Conservation (phyloP, 2,329 filamentous ascomycete species). For the Fusarium liriodendri region DNA sequence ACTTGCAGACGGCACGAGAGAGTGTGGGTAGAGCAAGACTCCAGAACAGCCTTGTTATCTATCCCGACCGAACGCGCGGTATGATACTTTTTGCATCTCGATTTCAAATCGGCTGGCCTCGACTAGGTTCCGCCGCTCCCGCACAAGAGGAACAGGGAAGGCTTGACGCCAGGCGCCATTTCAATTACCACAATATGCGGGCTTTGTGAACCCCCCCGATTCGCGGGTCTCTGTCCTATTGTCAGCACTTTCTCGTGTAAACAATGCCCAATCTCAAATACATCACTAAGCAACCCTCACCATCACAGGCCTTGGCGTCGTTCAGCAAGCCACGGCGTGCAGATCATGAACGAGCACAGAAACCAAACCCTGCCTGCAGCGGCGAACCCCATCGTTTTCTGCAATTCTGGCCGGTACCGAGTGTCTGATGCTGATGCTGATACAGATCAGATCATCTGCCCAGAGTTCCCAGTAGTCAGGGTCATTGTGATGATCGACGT, state of each 20-base stretch:
- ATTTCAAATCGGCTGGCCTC: background rate
- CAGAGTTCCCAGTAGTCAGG: slow-evolving; percentile 2
- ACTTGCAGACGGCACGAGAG: background rate
- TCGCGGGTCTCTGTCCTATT: background rate
- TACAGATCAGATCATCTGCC: slow-evolving; percentile 7
- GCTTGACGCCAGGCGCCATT: background rate
- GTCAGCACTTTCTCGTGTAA: background rate
- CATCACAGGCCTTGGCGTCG: background rate
- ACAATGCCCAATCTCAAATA: background rate
- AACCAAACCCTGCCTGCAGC: background rate
- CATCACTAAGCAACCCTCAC: background rate
- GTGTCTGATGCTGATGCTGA: background rate
- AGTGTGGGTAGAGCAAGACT: background rate
- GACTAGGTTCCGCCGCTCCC: background rate
- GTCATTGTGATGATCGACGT: slow-evolving; percentile 4
- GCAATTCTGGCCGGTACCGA: background rate
- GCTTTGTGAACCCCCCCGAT: background rate
- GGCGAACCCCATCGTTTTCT: background rate
- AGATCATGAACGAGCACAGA: slow-evolving; percentile 9
- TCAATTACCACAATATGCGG: background rate
- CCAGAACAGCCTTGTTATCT: background rate
- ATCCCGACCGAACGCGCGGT: background rate
- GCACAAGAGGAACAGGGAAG: background rate
- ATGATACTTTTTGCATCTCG: background rate
- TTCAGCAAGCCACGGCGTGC: slow-evolving; percentile 15